Conservation (phyloP, 352 stramenopile species). For the Pythium aquatile region DNA sequence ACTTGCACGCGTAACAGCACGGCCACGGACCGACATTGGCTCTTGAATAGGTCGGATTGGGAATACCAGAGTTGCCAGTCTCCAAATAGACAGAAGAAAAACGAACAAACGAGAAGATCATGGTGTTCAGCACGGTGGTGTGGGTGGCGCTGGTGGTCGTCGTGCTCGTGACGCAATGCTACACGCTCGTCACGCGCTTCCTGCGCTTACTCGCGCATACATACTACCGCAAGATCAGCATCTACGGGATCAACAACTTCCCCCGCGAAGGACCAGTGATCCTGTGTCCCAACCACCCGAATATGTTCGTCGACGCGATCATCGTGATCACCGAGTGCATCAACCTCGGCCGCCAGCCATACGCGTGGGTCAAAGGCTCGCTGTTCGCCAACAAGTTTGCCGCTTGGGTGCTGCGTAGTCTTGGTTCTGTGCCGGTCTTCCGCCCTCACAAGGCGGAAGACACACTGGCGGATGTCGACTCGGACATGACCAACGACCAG, state of each 20-base stretch:
- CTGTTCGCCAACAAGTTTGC: slow-evolving; percentile 61
- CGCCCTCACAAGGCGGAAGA: slow-evolving; percentile 44
- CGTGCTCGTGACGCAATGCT: slow-evolving; percentile 53
- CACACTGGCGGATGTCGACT: slow-evolving; percentile 61
- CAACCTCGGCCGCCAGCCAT: slow-evolving; percentile 53
- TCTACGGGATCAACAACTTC: slow-evolving; percentile 80
- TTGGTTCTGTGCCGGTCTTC: slow-evolving; percentile 72
- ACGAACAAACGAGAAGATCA: slow-evolving; percentile 5
- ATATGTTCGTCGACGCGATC: slow-evolving; percentile 79
- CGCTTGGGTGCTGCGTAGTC: slow-evolving; percentile 37
- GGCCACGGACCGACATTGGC: background rate
- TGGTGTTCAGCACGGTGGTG: slow-evolving; percentile 12
- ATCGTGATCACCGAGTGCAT: slow-evolving; percentile 73
- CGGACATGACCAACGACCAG: slow-evolving; percentile 57
- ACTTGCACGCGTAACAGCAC: slow-evolving; percentile 5
- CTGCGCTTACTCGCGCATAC: slow-evolving; percentile 62
- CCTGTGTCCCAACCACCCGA: slow-evolving; percentile 76
- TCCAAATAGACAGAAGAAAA: slow-evolving; percentile 8
- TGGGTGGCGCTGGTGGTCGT: slow-evolving; percentile 47
- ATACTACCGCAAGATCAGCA: slow-evolving; percentile 79
- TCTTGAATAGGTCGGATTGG: background rate
- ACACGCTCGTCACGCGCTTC: slow-evolving; percentile 65
- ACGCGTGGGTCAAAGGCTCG: slow-evolving; percentile 76
- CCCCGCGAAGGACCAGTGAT: slow-evolving; percentile 74
- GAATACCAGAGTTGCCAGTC: background rate